Evolutionary conservation across 2,329 filamentous ascomycete species (phyloP).

Genomic region (Purpureocillium takamizusanense): DNA sequence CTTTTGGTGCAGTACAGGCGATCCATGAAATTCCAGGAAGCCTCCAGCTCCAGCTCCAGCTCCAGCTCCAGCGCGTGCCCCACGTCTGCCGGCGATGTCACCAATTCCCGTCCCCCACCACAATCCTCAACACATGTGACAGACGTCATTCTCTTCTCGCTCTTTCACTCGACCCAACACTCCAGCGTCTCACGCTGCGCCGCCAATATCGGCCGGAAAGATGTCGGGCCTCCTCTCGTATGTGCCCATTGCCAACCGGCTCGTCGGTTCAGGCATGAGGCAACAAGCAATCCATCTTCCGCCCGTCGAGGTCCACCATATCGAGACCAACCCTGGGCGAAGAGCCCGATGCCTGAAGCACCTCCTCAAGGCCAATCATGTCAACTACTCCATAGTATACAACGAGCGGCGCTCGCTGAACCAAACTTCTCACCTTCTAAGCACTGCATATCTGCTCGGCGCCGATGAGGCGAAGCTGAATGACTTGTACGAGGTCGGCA

Average conservation of each 20-base stretch:
- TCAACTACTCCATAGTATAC: slow-evolving; percentile 77
- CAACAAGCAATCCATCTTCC: slow-evolving; percentile 45
- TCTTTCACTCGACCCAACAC: too few relatives aligned
- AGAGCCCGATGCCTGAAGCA: slow-evolving; percentile 79
- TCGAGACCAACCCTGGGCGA: slow-evolving; percentile 74
- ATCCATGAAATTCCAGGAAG: too few relatives aligned
- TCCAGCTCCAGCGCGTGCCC: too few relatives aligned
- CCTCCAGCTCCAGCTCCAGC: too few relatives aligned
- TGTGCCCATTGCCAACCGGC: slow-evolving; percentile 18
- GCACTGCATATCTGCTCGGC: slow-evolving; percentile 78
- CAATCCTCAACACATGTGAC: neutral
- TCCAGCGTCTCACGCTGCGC: too few relatives aligned
- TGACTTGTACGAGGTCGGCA: slow-evolving; percentile 70
- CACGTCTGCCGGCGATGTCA: too few relatives aligned
- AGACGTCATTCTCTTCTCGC: too few relatives aligned
- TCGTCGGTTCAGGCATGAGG: slow-evolving; percentile 13
- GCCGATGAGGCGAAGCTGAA: slow-evolving; percentile 65
- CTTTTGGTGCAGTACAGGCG: too few relatives aligned
- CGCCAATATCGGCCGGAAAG: neutral
- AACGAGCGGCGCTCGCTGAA: slow-evolving; percentile 71
- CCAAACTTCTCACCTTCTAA: slow-evolving; percentile 72
- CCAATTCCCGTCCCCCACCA: neutral
- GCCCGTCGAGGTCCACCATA: slow-evolving; percentile 63
- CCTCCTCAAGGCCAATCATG: slow-evolving; percentile 83
- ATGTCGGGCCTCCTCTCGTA: slow-evolving; percentile 27